Evolutionary conservation across 2,329 filamentous ascomycete genomes (phyloP).

Genomic region (Fonsecaea pedrosoi): DNA sequence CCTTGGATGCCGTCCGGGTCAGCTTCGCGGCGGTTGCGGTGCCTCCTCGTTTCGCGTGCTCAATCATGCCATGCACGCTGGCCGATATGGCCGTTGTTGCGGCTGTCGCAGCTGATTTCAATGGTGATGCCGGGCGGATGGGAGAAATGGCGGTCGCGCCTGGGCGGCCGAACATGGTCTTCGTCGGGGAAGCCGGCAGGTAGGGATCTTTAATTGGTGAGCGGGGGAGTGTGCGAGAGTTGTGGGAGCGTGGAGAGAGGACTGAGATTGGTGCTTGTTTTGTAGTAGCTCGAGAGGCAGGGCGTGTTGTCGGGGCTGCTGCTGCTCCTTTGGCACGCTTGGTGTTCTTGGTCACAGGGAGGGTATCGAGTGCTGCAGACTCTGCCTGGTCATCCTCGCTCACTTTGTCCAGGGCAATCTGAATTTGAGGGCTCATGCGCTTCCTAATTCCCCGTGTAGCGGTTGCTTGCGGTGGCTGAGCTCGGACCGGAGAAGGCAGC

Average conservation of each 20-base stretch:
- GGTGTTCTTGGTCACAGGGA: conserved; percentile 73
- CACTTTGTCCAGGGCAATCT: conserved; percentile 70
- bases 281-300: conserved; percentile 46
- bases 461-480: conserved; percentile 39
- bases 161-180: conserved; percentile 59
- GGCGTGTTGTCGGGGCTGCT: conserved; percentile 41
- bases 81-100: conserved; percentile 40
- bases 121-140: conserved; percentile 58
- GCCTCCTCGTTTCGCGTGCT: conserved; percentile 38
- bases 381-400: conserved; percentile 58
- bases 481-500: conserved; percentile 41
- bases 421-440: conserved; percentile 41
- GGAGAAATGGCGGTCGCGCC: conserved; percentile 55
- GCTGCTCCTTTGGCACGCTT: conserved; percentile 46
- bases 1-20: conserved; percentile 37
- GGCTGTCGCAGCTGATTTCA: conserved; percentile 54
- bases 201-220: conserved; percentile 58
- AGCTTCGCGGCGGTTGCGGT: conserved; percentile 32
- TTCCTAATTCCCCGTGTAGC: conserved; percentile 33
- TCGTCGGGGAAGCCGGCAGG: conserved; percentile 42
- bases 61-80: conserved; percentile 36
- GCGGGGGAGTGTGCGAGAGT: conserved; percentile 71
- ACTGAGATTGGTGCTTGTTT: conserved; percentile 62
- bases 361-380: conserved; percentile 46
- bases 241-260: conserved; percentile 81